Percentiles rank a stretch among this genome's conserved stretches.
Conservation (phyloP, 1,284 basidiomycete genomes). For the Rugosomyces carneus region DNA sequence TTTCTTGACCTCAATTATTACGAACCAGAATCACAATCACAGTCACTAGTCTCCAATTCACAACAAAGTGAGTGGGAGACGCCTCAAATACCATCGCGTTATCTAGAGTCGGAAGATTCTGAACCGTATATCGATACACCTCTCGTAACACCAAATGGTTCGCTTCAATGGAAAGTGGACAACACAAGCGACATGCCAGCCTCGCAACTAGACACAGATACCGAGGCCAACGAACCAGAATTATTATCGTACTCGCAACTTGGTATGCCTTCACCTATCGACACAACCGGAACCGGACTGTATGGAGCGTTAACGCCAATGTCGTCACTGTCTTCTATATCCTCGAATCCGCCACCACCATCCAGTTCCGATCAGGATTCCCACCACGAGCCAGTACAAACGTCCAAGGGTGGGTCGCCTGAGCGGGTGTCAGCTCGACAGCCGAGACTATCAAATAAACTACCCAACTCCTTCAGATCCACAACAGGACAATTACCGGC, state of each 20-base stretch:
- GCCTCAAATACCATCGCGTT: slow-evolving; percentile 21
- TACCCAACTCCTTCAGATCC: slow-evolving; percentile 5
- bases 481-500: slow-evolving; percentile 11
- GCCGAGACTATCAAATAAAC: slow-evolving; percentile 7
- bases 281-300: slow-evolving; percentile 14
- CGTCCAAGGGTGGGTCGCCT: slow-evolving; percentile 7
- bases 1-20: slow-evolving; percentile 25
- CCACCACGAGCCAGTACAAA: slow-evolving; percentile 5
- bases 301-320: slow-evolving; percentile 15
- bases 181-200: slow-evolving; percentile 28
- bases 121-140: slow-evolving; percentile 44
- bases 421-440: neutral
- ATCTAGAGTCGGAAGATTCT: slow-evolving; percentile 36
- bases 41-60: slow-evolving; percentile 9
- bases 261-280: slow-evolving; percentile 21
- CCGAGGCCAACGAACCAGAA: slow-evolving; percentile 25
- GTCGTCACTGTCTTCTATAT: slow-evolving; percentile 17
- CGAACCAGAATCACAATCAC: slow-evolving; percentile 14
- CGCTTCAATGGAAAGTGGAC: slow-evolving; percentile 36
- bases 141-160: slow-evolving; percentile 48
- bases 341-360: slow-evolving; percentile 11
- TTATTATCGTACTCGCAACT: slow-evolving; percentile 31
- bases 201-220: slow-evolving; percentile 33
- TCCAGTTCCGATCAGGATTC: neutral
- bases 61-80: slow-evolving; percentile 13